These are phyloP conservation scores for Colletotrichum theobromicola DNA, from an alignment of 2,329 filamentous ascomycete genomes.

Conservation along the genomic window DNA sequence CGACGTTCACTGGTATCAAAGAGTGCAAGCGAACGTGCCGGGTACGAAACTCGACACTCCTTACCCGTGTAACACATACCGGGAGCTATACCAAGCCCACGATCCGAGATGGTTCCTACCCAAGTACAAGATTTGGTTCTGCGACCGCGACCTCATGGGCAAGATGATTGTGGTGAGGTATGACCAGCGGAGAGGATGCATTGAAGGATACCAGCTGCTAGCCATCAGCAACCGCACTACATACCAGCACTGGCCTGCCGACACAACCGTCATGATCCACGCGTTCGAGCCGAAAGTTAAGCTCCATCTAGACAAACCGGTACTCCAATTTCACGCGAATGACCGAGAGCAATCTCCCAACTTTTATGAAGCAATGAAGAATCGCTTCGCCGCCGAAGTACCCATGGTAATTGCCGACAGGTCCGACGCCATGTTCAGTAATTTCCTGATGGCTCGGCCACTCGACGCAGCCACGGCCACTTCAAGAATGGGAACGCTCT, in stretches of 20 bases:
- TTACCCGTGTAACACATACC: constrained; percentile 67
- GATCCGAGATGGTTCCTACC: constrained; percentile 86
- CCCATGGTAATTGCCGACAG: constrained; percentile 56
- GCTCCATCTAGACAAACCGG: constrained; percentile 77
- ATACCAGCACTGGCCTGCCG: constrained; percentile 68
- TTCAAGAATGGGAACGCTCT: constrained; percentile 32
- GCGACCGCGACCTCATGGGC: constrained; percentile 74
- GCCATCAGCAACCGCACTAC: constrained; percentile 63
- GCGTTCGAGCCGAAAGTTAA: constrained; percentile 73
- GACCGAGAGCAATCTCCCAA: neutral
- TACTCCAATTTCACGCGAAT: constrained; percentile 59
- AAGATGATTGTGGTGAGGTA: constrained; percentile 80
- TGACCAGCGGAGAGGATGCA: constrained; percentile 73
- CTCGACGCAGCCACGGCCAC: constrained; percentile 39
- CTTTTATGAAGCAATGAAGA: neutral
- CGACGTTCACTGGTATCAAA: constrained; percentile 74
- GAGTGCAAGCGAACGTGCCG: constrained; percentile 73
- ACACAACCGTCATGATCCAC: constrained; percentile 72
- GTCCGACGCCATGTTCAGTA: constrained; percentile 62
- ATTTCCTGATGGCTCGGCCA: constrained; percentile 70
- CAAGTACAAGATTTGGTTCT: constrained; percentile 84
- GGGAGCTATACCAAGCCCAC: constrained; percentile 74
- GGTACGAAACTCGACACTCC: constrained; percentile 56
- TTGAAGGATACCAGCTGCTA: constrained; percentile 80
- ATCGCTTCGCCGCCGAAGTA: constrained; percentile 52